A percentile compares a stretch with the other conserved stretches of the same genome.
These are phyloP conservation scores for Moesziomyces parantarcticus DNA, from an alignment of 1,284 basidiomycete genomes.

Conservation along the genomic window DNA sequence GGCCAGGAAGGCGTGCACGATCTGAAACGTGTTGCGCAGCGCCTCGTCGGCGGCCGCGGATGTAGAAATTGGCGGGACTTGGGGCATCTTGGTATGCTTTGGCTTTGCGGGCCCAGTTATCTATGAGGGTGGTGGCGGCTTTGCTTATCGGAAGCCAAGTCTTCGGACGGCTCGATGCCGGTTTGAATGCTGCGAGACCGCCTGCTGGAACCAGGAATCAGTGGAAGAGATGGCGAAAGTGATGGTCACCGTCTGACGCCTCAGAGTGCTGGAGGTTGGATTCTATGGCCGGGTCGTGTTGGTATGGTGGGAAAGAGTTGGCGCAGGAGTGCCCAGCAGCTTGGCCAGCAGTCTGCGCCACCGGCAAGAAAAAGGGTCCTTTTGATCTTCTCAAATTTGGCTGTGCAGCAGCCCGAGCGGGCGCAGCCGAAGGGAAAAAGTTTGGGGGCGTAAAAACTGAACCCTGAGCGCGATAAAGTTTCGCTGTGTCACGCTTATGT, in stretches of 20 bases:
- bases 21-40: slow-evolving; percentile 40
- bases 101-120: neutral
- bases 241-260: no score
- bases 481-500: slow-evolving; percentile 24
- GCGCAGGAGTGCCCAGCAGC: no score
- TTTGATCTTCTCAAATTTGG: neutral
- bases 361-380: neutral
- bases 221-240: no score
- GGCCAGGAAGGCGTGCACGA: slow-evolving; percentile 45
- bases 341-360: no score
- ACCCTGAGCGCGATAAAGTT: slow-evolving; percentile 23
- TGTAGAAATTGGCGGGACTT: slow-evolving; percentile 16
- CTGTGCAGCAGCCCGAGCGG: neutral
- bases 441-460: slow-evolving; percentile 17
- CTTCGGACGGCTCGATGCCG: no score
- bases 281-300: no score
- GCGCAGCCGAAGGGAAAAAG: slow-evolving; percentile 10
- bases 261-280: no score
- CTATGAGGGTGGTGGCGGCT: no score
- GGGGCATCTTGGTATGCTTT: slow-evolving; percentile 9
- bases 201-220: no score
- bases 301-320: neutral
- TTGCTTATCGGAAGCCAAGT: no score
- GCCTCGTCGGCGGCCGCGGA: slow-evolving; percentile 24
- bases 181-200: no score